Percentiles rank a stretch among this genome's conserved stretches.
phyloP scores from a whole-genome alignment of 2,329 filamentous ascomycete species.

The Xylaria digitata region DNA sequence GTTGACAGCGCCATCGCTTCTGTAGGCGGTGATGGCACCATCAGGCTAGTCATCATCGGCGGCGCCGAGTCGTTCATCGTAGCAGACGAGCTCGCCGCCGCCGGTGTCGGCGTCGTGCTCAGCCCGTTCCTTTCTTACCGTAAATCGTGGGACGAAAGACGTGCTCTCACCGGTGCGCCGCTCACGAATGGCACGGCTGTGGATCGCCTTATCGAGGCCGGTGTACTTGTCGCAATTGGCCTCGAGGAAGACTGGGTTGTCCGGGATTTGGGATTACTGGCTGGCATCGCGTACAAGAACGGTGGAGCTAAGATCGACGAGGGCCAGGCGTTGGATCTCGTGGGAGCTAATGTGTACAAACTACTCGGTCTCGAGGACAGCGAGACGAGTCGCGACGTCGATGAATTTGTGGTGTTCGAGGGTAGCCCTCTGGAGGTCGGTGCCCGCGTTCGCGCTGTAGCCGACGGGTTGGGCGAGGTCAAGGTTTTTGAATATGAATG shows the following conservation, averaged over 20 bases:
- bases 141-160: slow-evolving; percentile 69
- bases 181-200: slow-evolving; percentile 73
- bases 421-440: slow-evolving; percentile 71
- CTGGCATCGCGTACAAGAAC: slow-evolving; percentile 70
- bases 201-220: slow-evolving; percentile 67
- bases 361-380: slow-evolving; percentile 63
- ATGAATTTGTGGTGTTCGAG: slow-evolving; percentile 72
- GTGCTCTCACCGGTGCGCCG: slow-evolving; percentile 71
- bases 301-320: slow-evolving; percentile 65
- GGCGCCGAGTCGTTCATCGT: slow-evolving; percentile 72
- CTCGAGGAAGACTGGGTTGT: slow-evolving; percentile 72
- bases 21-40: slow-evolving; percentile 36
- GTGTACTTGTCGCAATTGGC: slow-evolving; percentile 68
- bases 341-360: slow-evolving; percentile 67
- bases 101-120: slow-evolving; percentile 69
- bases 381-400: slow-evolving; percentile 35
- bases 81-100: slow-evolving; percentile 66
- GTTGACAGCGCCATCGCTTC: slow-evolving; percentile 59
- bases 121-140: slow-evolving; percentile 68
- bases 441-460: slow-evolving; percentile 65
- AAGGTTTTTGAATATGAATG: slow-evolving; percentile 51
- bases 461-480: slow-evolving; percentile 54
- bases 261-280: slow-evolving; percentile 68
- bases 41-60: slow-evolving; percentile 69
- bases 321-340: slow-evolving; percentile 66